Percentiles rank a stretch among this genome's conserved stretches.
These are phyloP conservation scores for Skeletonema tropicum DNA, from an alignment of 108 stramenopile species.

Conservation along the genomic window DNA sequence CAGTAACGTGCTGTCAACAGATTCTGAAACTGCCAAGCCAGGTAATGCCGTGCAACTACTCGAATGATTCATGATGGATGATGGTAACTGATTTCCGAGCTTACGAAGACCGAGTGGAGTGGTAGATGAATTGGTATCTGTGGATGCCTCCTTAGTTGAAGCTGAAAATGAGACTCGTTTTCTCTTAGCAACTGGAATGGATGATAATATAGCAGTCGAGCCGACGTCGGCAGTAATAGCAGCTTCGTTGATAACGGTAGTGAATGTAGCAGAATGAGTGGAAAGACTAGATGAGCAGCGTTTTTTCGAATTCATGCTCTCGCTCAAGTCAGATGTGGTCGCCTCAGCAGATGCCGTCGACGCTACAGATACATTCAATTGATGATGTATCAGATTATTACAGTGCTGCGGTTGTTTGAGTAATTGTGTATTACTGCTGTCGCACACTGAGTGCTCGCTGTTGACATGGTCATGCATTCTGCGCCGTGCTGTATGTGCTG, in stretches of 20 bases:
- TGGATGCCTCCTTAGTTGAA: not conserved
- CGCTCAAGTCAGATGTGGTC: not conserved
- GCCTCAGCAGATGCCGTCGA: not conserved
- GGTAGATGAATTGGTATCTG: not conserved
- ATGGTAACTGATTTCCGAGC: not conserved
- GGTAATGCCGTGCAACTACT: slow-evolving; percentile 1
- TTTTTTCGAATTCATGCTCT: slow-evolving; percentile 8
- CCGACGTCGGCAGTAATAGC: not conserved
- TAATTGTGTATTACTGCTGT: not conserved
- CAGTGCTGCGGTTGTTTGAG: not conserved
- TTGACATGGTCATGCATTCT: not conserved
- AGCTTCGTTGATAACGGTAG: not conserved
- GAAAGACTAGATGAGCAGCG: slow-evolving; percentile 1
- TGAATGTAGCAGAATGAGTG: not conserved
- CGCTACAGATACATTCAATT: not conserved
- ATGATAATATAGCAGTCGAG: not conserved
- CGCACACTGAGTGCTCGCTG: not conserved
- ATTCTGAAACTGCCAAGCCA: not conserved
- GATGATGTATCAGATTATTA: slow-evolving; percentile 1
- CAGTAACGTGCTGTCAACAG: not conserved
- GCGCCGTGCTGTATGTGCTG: not conserved
- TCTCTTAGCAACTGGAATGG: slow-evolving; percentile 2
- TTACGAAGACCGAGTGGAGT: not conserved
- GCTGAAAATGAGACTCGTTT: not conserved
- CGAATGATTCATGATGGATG: not conserved